These are phyloP conservation scores for Letharia lupina DNA, from an alignment of 495 filamentous ascomycete genomes.

Conservation along the genomic window DNA sequence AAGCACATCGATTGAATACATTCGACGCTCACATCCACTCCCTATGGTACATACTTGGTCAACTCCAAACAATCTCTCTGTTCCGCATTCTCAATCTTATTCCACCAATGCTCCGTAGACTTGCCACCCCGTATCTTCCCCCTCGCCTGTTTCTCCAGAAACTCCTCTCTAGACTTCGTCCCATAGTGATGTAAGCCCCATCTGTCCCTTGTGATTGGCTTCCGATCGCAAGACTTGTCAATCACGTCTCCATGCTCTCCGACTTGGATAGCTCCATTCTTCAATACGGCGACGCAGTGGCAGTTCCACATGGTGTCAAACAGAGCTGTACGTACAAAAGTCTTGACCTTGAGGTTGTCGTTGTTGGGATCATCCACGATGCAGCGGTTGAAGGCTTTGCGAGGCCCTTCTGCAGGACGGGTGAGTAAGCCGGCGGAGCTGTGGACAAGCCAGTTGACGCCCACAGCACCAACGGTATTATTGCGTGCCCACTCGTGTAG, in stretches of 20 bases:
- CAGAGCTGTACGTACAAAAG: neutral
- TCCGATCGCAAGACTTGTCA: neutral
- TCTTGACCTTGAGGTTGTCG: neutral
- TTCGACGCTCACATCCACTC: neutral
- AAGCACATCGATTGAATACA: neutral
- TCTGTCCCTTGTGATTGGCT: neutral
- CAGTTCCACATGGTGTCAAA: neutral
- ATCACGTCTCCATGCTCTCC: neutral
- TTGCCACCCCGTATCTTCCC: constrained; percentile 8
- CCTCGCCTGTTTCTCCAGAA: constrained; percentile 10
- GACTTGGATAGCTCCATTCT: neutral
- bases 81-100: constrained; percentile 1
- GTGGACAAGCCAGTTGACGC: constrained; percentile 11
- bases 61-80: neutral
- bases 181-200: neutral
- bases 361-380: neutral
- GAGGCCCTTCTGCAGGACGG: neutral
- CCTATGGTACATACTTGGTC: neutral
- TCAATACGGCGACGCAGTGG: neutral
- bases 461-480: neutral
- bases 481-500: constrained; percentile 6
- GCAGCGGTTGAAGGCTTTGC: constrained; percentile 9
- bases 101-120: neutral
- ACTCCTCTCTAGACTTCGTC: constrained; percentile 5
- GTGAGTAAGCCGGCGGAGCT: constrained; percentile 14